These are phyloP conservation scores for Ceriops tagal DNA, from an alignment of 345 rosid genomes.

Conservation along the genomic window DNA sequence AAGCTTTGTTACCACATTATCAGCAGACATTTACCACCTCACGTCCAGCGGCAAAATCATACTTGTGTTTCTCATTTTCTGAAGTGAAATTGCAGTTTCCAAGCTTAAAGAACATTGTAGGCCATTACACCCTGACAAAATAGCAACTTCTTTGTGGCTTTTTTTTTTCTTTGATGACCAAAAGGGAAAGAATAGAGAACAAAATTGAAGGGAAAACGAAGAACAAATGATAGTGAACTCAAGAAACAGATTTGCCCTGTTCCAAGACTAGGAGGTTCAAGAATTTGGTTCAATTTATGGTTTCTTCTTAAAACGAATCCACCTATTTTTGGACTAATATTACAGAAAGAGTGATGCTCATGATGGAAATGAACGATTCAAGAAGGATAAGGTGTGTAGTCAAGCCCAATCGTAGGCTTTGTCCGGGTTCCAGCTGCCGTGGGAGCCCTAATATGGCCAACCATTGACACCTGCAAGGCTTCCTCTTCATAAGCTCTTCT, in stretches of 20 bases:
- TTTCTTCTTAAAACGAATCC: slow-evolving; percentile 18
- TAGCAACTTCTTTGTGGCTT: too few species aligned
- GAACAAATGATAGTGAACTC: slow-evolving; percentile 7
- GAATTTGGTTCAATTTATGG: slow-evolving; percentile 9
- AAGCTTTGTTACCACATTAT: slow-evolving; percentile 2
- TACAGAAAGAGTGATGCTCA: slow-evolving; percentile 40
- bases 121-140: too few species aligned
- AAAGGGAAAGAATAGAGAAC: not conserved
- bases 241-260: slow-evolving; percentile 23
- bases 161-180: too few species aligned
- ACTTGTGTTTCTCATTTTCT: too few species aligned
- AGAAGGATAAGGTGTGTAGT: slow-evolving; percentile 38
- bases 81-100: too few species aligned
- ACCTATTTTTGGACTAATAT: slow-evolving; percentile 18
- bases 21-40: not conserved
- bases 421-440: slow-evolving; percentile 71
- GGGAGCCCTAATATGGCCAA: slow-evolving; percentile 74
- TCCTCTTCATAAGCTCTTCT: slow-evolving; percentile 93
- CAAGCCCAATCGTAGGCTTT: slow-evolving; percentile 61
- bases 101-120: too few species aligned
- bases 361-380: slow-evolving; percentile 16
- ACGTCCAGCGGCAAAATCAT: too few species aligned
- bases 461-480: slow-evolving; percentile 89
- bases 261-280: slow-evolving; percentile 5
- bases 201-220: not conserved